Evolutionary conservation across 2,329 filamentous ascomycete species (phyloP).

Genomic region (Trichothecium roseum): DNA sequence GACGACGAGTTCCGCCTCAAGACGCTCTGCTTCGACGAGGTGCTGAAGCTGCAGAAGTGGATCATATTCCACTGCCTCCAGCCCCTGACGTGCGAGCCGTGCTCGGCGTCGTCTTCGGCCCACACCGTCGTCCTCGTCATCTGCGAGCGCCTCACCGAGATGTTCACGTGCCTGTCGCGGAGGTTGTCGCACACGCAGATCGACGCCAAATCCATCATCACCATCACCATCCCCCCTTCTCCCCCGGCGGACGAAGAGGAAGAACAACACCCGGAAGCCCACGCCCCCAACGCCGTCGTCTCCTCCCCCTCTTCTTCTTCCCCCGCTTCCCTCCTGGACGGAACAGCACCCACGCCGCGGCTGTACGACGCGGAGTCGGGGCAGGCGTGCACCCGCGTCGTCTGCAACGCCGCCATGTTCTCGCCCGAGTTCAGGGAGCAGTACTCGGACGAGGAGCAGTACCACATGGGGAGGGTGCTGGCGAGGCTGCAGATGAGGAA

Average conservation of each 20-base stretch:
- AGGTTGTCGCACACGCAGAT: conserved; percentile 2
- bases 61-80: conserved; percentile 16
- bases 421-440: conserved; percentile 12
- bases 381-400: conserved; percentile 1
- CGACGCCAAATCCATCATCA: too few relatives aligned
- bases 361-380: conserved; percentile 9
- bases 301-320: too few relatives aligned
- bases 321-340: too few relatives aligned
- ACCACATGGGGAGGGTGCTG: conserved; percentile 16
- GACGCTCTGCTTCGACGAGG: conserved; percentile 14
- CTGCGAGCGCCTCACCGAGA: conserved; percentile 16
- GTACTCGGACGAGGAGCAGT: conserved; percentile 18
- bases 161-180: conserved; percentile 16
- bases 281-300: too few relatives aligned
- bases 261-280: too few relatives aligned
- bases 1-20: conserved; percentile 17
- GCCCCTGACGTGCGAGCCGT: conserved; percentile 13
- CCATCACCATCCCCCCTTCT: too few relatives aligned
- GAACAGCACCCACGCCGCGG: conserved; percentile 1
- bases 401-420: conserved; percentile 15
- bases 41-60: conserved; percentile 18
- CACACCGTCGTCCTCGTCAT: conserved; percentile 16
- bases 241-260: too few relatives aligned
- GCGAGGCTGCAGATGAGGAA: conserved; percentile 15
- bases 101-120: conserved; percentile 6